Base-by-base conservation (phyloP, 305 asterid species). In the Caryopteris hybrid region DNA sequence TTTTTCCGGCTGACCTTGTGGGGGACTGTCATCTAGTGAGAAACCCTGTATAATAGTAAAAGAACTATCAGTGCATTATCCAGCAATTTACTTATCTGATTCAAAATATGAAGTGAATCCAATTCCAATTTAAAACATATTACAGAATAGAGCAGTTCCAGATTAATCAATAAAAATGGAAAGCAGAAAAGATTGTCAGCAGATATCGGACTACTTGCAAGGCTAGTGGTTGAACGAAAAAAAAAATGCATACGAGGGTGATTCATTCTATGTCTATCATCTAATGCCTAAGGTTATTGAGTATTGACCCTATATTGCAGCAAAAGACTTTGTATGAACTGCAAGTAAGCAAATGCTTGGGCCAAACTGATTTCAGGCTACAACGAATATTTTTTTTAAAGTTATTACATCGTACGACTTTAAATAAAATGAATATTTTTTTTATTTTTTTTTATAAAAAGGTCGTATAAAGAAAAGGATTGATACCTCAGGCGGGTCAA, bases 401-500 rank as follows among this genome's bases (percentile, higher is more conserved):
- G 31, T 12, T 25, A 43, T 34, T 36, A 9, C 45, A 21, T 18
- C 5, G 2, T 31, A 31, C 36, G n/a, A n/a, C n/a, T n/a, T n/a
- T n/a, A n/a, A n/a, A n/a, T n/a, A n/a, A n/a, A n/a, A n/a, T n/a
- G n/a, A n/a, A n/a, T n/a, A n/a, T n/a, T n/a, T n/a, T n/a, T n/a
- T n/a, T n/a, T n/a, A n/a, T n/a, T n/a, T n/a, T n/a, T n/a, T n/a
- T n/a, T n/a, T n/a, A 17, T 52, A 62, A 34, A 52, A 53, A 53
- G 23, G 66, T 48, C 50, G 22, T 61, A 41, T 33, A 53, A 36
- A 55, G 17, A 43, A 23, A 61, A 0, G 58, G 66, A 66, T 68
- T 43, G 61, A 61, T 74, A 91, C 99, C 96, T 93, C 87, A 38
- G 95, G 85, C 56, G 99, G 97, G 67, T 88, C 95, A 81, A 93